Evolutionary conservation across 768 basidiomycete genomes (phyloP).

Genomic region (Kwoniella sp.): DNA sequence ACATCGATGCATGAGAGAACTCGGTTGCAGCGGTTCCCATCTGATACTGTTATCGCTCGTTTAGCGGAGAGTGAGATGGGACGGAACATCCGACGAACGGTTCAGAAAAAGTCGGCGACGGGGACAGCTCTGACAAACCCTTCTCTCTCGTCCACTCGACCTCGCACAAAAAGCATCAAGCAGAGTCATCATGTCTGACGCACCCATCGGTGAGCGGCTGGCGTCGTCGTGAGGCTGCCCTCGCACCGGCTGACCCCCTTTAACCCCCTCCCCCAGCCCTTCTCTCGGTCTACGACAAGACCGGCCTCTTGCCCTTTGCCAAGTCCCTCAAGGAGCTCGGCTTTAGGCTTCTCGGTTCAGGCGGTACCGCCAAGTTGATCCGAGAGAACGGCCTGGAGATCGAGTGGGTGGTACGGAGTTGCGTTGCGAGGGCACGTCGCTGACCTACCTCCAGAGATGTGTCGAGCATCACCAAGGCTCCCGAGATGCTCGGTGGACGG

Average conservation of each 20-base stretch:
- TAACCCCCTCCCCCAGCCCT: conserved; percentile 57
- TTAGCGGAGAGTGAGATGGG: too few relatives aligned
- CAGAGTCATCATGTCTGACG: too few relatives aligned
- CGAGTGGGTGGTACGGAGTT: conserved; percentile 65
- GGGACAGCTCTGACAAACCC: too few relatives aligned
- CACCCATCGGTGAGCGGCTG: conserved; percentile 19
- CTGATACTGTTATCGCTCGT: too few relatives aligned
- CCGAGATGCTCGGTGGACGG: conserved; percentile 96
- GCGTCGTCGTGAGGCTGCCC: too few relatives aligned
- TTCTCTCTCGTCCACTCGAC: too few relatives aligned
- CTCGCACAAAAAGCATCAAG: too few relatives aligned
- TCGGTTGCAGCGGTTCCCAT: too few relatives aligned
- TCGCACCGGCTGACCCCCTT: too few relatives aligned
- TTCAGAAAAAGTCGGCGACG: too few relatives aligned
- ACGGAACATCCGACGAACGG: too few relatives aligned
- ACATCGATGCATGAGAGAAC: too few relatives aligned
- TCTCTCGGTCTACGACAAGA: conserved; percentile 95
- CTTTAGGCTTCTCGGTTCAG: conserved; percentile 84
- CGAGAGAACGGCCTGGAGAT: conserved; percentile 87
- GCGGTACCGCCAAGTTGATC: conserved; percentile 96
- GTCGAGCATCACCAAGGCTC: conserved; percentile 92
- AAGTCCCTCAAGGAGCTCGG: conserved; percentile 74
- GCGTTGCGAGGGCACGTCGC: not conserved
- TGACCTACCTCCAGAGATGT: conserved; percentile 67
- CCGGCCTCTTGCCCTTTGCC: conserved; percentile 80